Base-by-base conservation (phyloP, 345 rosid species). In the Barbarea vulgaris region DNA sequence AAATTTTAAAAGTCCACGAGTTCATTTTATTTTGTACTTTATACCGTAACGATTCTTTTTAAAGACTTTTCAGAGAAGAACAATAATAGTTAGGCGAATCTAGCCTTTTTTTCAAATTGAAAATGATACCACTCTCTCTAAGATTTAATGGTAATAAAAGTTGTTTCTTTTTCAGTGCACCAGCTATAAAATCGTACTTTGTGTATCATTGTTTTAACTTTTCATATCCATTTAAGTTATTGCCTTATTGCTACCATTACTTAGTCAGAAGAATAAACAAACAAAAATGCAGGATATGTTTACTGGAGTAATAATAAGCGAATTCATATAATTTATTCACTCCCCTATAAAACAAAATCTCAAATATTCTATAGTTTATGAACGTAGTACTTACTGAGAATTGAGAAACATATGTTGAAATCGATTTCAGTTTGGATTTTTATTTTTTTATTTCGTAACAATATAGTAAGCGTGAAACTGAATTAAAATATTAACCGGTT, bases 101-200 rank as follows among this genome's bases (percentile, higher is more conserved):
- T 66, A 64, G 21, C 61, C 39, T 56, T 52, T 70, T 50, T 77
- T 22, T 37, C 31, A 72, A 71, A 77, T 19, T 77, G 68, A 65
- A 71, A 77, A 72, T 65, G 73, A 72, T 64, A 64, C 53, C 67
- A 77, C 28, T 36, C 76, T 69, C 57, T 56, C 3, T 54, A 5
- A n/a, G 36, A 55, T 64, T 70, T 77, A 77, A 64, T 70, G 80
- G 76, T 64, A 25, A 55, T 22, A 46, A 70, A 77, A 77, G 72
- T 70, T 70, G 72, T 77, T 77, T 70, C 80, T 77, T 77, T 77
- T 77, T 77, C 80, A 77, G 80, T 70, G 80, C 80, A 77, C 76
- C 67, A 70, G 70, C 80, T 69, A 62, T 62, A 9, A 69, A 69
- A 12, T 62, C 2, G 54, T 70, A 70, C 76, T 56, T 36, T 77